Conservation (phyloP, 306 rosid species). For the Morella rubra region DNA sequence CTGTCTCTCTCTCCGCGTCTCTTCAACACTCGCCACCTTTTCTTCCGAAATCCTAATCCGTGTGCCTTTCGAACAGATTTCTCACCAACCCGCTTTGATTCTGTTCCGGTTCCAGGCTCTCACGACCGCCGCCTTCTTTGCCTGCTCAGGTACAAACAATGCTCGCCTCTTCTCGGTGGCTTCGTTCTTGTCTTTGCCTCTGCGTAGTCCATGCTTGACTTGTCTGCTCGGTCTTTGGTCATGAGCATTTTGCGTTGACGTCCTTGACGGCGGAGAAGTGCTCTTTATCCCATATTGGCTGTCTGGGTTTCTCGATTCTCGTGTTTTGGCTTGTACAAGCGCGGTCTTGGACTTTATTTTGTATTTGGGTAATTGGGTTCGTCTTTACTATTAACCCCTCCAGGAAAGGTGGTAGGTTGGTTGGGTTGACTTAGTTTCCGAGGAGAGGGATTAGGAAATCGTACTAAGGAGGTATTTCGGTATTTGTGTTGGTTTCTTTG, state of each 20-base stretch:
- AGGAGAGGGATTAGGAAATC: conserved; percentile 37
- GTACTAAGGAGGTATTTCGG: conserved; percentile 6
- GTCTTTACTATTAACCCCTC: conserved; percentile 28
- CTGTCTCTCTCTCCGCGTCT: background rate
- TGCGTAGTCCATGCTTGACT: conserved; percentile 18
- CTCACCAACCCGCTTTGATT: conserved; percentile 28
- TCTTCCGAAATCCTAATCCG: conserved; percentile 39
- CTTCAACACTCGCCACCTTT: conserved; percentile 53
- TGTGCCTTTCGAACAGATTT: conserved; percentile 26
- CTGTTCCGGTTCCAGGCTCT: conserved; percentile 17
- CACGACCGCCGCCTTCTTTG: conserved; percentile 39
- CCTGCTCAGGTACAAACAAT: conserved; percentile 44
- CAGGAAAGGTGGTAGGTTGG: conserved; percentile 85
- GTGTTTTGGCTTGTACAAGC: conserved; percentile 16
- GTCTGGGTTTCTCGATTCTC: conserved; percentile 38
- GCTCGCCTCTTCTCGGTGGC: conserved; percentile 27
- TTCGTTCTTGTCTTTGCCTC: conserved; percentile 20
- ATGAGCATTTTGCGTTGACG: conserved; percentile 62
- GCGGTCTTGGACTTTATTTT: conserved; percentile 34
- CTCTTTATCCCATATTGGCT: conserved; percentile 23
- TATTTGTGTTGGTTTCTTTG: conserved; percentile 23
- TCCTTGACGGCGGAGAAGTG: conserved; percentile 17
- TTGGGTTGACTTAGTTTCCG: conserved; percentile 64
- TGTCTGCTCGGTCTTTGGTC: conserved; percentile 42
- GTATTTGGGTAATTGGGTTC: conserved; percentile 44